These are phyloP conservation scores for Microbotryum violaceum DNA, from an alignment of 1,284 basidiomycete genomes.

Conservation along the genomic window DNA sequence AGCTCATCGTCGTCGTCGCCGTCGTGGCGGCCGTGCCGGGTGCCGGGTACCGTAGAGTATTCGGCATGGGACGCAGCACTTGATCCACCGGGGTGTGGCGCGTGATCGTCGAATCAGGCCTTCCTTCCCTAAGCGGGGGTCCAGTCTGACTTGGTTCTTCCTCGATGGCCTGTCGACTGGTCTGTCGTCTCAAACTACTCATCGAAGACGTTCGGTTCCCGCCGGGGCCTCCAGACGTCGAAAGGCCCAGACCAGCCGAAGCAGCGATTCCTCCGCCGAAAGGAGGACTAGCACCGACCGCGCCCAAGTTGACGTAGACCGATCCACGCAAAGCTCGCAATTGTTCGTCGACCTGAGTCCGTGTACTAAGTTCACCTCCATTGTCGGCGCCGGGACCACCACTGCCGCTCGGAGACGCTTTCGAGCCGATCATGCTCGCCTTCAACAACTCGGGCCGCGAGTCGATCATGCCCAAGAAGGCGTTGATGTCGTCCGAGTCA, in stretches of 20 bases:
- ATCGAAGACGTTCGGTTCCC: not conserved
- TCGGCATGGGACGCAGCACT: too few relatives aligned
- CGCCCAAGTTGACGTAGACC: slow-evolving; percentile 6
- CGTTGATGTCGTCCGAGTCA: slow-evolving; percentile 32
- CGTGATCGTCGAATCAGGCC: too few relatives aligned
- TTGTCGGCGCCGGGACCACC: not conserved
- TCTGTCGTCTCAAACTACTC: slow-evolving; percentile 11
- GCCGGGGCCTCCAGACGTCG: slow-evolving; percentile 5
- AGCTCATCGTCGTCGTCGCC: too few relatives aligned
- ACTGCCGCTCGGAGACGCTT: not conserved
- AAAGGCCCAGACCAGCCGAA: slow-evolving; percentile 3
- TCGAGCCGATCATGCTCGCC: not conserved
- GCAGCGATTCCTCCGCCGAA: slow-evolving; percentile 2
- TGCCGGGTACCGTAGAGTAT: too few relatives aligned
- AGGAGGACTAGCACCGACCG: not conserved
- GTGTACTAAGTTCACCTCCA: slow-evolving; percentile 13
- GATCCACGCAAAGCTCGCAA: slow-evolving; percentile 10
- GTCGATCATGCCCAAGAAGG: slow-evolving; percentile 33
- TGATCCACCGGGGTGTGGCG: too few relatives aligned
- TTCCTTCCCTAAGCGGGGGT: too few relatives aligned
- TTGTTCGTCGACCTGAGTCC: slow-evolving; percentile 25
- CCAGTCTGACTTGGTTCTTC: slow-evolving; percentile 12
- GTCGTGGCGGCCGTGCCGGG: too few relatives aligned
- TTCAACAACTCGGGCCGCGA: slow-evolving; percentile 25
- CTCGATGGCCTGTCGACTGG: slow-evolving; percentile 22